phyloP scores from a whole-genome alignment of 1,284 basidiomycete genomes.

The Hemileccinum hortonii region DNA sequence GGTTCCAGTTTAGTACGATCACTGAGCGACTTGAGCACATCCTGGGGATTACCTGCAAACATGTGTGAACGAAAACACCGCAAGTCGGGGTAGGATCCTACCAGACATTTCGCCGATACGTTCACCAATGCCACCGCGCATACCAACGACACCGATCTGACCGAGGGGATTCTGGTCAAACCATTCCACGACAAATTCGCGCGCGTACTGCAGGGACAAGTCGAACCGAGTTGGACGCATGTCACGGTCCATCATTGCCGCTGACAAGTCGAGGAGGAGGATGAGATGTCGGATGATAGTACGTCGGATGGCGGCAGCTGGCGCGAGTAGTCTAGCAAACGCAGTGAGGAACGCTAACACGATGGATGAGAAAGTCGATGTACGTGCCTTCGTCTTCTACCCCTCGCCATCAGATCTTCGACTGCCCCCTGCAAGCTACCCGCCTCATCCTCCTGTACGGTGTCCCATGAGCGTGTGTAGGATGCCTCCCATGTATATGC shows the following conservation, averaged over 20 bases:
- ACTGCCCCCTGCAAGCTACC: constrained; percentile 91
- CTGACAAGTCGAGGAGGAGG: constrained; percentile 86
- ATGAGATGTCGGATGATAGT: constrained; percentile 96
- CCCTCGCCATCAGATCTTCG: constrained; percentile 83
- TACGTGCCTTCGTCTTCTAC: constrained; percentile 76
- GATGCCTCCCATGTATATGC: constrained; percentile 95
- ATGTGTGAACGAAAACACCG: neutral
- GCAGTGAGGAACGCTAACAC: constrained; percentile 6
- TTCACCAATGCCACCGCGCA: constrained; percentile 87
- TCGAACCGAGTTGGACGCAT: constrained; percentile 93
- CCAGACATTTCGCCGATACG: constrained; percentile 88
- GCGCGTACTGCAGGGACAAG: constrained; percentile 83
- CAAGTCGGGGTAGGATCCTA: constrained; percentile 35
- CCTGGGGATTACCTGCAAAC: constrained; percentile 84
- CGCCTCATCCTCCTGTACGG: constrained; percentile 91
- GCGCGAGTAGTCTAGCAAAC: constrained; percentile 63
- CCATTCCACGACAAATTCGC: constrained; percentile 94
- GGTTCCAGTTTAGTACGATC: constrained; percentile 90
- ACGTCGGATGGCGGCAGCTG: constrained; percentile 84
- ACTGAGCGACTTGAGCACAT: constrained; percentile 81
- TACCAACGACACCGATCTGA: constrained; percentile 92
- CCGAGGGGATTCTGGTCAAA: constrained; percentile 99
- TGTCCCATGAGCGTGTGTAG: constrained; percentile 95
- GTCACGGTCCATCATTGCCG: constrained; percentile 93
- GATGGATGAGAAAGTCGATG: neutral